These are phyloP conservation scores for Gynostemma pentaphyllum DNA, from an alignment of 306 rosid species.

Conservation along the genomic window DNA sequence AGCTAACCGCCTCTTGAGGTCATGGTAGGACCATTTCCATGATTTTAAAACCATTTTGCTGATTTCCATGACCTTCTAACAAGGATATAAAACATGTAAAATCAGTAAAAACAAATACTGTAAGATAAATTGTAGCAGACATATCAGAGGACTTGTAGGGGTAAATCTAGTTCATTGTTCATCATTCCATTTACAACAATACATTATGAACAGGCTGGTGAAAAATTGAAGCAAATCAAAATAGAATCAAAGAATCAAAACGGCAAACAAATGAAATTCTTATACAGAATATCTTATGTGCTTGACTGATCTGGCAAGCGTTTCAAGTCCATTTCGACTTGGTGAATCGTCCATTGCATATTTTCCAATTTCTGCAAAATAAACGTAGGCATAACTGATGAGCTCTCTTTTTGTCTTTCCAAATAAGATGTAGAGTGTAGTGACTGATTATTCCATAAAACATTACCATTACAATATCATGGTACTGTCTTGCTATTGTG, in stretches of 20 bases:
- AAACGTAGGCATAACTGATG: background rate
- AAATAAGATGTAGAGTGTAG: background rate
- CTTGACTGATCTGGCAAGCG: conserved; percentile 48
- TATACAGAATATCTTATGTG: conserved; percentile 13
- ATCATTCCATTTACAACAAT: background rate
- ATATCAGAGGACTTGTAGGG: background rate
- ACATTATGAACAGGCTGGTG: conserved; percentile 1
- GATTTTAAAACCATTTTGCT: too few species aligned
- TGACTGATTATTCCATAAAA: background rate
- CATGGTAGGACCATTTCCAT: too few species aligned
- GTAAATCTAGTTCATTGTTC: background rate
- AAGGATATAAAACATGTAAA: too few species aligned
- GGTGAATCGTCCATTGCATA: conserved; percentile 91
- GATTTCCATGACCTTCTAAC: too few species aligned
- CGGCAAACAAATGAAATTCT: background rate
- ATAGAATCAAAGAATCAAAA: background rate
- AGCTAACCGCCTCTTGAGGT: too few species aligned
- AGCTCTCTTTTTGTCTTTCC: background rate
- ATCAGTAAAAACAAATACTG: background rate
- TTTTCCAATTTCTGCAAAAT: conserved; percentile 68
- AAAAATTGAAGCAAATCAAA: background rate
- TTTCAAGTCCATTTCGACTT: conserved; percentile 82
- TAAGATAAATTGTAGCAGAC: background rate
- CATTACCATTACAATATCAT: conserved; percentile 58
- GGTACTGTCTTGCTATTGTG: conserved; percentile 74